Base-by-base conservation (phyloP, 2,329 filamentous ascomycete species). In the Tolypocladium tundrense region DNA sequence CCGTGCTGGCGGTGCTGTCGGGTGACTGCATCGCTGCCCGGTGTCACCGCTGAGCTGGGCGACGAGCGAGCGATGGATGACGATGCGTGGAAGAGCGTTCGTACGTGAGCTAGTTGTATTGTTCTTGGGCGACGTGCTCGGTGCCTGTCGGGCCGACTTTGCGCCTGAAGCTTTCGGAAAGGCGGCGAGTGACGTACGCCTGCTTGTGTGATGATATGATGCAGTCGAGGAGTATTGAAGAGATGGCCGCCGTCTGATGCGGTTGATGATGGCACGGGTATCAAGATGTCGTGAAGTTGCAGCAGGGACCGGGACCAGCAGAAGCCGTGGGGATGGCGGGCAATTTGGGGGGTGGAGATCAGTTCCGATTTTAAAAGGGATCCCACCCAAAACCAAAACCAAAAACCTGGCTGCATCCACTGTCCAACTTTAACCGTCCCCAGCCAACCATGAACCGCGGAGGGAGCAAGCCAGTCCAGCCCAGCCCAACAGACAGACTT, bases 1-100 rank as follows among this genome's bases (percentile, higher is more conserved):
- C 66, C 51, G 61, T 61, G 41, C 62, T 60, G 24, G 39, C 24
- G n/a, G 24, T 45, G 57, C 59, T 59, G 58, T 59, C 57, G 57
- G 61, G 59, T 40, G 64, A 55, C 37, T 58, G 56, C 58, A 62
- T 61, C 33, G 56, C 50, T 45, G 61, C 57, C 33, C 45, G 43
- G 42, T 11, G 19, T 27, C 27, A 19, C 42, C 11, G 41, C 16
- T 37, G 16, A 8, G 40, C 11, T 45, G 42, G 33, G n/a, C 31
- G 42, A 39, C 16, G 24, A 21, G 42, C 19, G 35, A 39, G 31
- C 2, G 33, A 53, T 7, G 53, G 19, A 9, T 24, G 43, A 39
- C 54, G 42, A 35, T 35, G 48, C 16, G 48, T 35, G 21, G 45
- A 19, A 19, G 1, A 9, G 41, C 9, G 19, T n/a, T 10, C n/a